Base-by-base conservation (phyloP, 495 filamentous ascomycete genomes). In the Penicillium ochrochloron region DNA sequence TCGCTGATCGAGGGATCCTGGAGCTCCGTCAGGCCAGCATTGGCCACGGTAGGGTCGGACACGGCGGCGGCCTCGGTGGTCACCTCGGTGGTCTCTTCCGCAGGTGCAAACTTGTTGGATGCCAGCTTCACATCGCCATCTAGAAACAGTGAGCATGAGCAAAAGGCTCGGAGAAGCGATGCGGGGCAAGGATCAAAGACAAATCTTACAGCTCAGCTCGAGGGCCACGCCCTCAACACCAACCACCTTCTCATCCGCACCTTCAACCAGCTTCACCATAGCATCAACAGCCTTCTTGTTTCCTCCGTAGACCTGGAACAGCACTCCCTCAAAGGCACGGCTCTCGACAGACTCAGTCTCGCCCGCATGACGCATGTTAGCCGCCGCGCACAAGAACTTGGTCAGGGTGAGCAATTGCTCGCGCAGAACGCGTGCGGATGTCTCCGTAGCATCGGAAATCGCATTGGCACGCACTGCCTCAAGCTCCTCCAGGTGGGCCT, bases 221-320 rank as follows among this genome's bases (percentile, higher is more conserved):
- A 94, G 82, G 17, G 73, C 63, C 3, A 86, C 85, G 17, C 89
- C 87, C 51, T 86, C 84, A 33, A 90, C 87, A 55, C 85, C 88
- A 53, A 75, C 70, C 1, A 92, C 85, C 66, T 82, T 84, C 61
- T 98, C 93, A 37, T 91, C 86, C 27, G 84, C 85, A 29, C 94
- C 95, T 51, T 92, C 82, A 60, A 96, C 90, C 42, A 99, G 80
- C 78, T 92, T 96, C 66, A 92, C 73, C 82, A 96, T 94, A 14
- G 91, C 86, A 39, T 84, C 80, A 17, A 99, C 92, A 19, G 93
- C 94, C 67, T 85, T 83, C 54, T 90, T 84, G 66, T 93, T 90
- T 34, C 96, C 96, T 23, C 87, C 89, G 75, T 99, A 99, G 42
- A 98, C 89, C 69, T 91, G 83, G 57, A 94, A 87, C 46, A 99